Evolutionary conservation across 2,329 filamentous ascomycete species (phyloP).

Genomic region (Aspergillus ibericus): DNA sequence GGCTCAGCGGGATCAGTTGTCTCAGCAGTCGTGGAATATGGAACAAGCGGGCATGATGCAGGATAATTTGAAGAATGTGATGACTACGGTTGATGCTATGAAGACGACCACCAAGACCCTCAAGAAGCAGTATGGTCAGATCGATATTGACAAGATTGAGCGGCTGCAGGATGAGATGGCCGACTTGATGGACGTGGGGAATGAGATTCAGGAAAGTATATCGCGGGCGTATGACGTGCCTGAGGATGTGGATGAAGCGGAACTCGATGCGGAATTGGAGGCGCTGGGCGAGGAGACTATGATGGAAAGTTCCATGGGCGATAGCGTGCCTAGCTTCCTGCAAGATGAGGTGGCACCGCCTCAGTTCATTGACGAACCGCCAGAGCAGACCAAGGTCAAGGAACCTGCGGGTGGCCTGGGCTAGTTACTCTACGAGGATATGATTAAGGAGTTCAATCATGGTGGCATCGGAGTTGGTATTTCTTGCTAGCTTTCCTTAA

Average conservation of each 20-base stretch:
- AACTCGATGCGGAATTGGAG: constrained; percentile 94
- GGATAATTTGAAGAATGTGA: constrained; percentile 96
- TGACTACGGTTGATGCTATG: constrained; percentile 97
- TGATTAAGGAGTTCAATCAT: constrained; percentile 13
- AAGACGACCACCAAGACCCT: constrained; percentile 94
- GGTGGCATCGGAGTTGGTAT: constrained; percentile 21
- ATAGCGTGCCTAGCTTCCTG: constrained; percentile 78
- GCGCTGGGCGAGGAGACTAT: constrained; percentile 93
- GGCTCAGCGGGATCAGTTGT: constrained; percentile 86
- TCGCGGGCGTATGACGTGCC: constrained; percentile 89
- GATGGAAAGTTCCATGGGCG: constrained; percentile 67
- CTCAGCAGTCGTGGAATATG: constrained; percentile 98
- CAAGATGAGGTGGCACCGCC: constrained; percentile 79
- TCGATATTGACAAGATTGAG: constrained; percentile 97
- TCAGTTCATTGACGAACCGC: constrained; percentile 90
- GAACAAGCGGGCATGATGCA: constrained; percentile 98
- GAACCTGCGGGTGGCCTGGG: constrained; percentile 62
- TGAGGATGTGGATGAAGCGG: constrained; percentile 94
- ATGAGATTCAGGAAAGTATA: constrained; percentile 96
- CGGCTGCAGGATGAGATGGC: constrained; percentile 98
- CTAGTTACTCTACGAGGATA: constrained; percentile 15
- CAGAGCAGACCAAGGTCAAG: constrained; percentile 74
- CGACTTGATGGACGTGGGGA: constrained; percentile 93
- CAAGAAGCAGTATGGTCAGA: constrained; percentile 91
- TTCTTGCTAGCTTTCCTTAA: background rate